Percentiles rank a stretch among this genome's conserved stretches.
These are phyloP conservation scores for Cyclanthera cordifolia DNA, from an alignment of 306 rosid species.

Conservation along the genomic window DNA sequence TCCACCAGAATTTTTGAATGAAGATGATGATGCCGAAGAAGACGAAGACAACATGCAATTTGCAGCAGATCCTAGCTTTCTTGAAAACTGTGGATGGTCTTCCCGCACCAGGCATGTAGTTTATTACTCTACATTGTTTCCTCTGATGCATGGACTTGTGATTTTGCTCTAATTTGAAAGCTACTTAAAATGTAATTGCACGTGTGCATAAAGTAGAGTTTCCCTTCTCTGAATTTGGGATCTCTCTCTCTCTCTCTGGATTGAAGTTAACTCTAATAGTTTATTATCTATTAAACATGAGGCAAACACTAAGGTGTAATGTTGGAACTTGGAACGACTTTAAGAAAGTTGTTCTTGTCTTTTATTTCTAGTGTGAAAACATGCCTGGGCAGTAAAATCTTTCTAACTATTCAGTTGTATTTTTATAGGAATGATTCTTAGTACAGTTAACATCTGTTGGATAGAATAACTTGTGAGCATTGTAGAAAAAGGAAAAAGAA, in stretches of 20 bases:
- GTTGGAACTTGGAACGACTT: neutral
- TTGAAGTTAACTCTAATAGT: neutral
- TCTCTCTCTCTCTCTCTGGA: neutral
- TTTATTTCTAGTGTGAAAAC: neutral
- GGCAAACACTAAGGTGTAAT: neutral
- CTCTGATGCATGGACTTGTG: neutral
- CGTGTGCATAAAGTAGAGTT: neutral
- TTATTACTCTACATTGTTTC: too few species aligned
- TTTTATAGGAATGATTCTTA: neutral
- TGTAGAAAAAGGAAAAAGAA: neutral
- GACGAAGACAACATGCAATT: constrained; percentile 38
- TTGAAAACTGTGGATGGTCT: constrained; percentile 97
- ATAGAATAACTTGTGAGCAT: neutral
- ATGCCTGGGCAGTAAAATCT: neutral
- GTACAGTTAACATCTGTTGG: too few species aligned
- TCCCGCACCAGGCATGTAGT: constrained; percentile 76
- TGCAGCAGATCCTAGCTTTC: constrained; percentile 49
- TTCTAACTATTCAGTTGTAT: neutral
- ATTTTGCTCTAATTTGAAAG: neutral
- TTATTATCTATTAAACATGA: neutral
- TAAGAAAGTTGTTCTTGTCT: neutral
- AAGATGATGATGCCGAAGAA: constrained; percentile 68
- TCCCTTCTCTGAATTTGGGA: neutral
- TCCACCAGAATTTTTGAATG: constrained; percentile 70
- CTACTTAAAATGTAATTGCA: neutral